Percentiles rank a stretch among this genome's conserved stretches.
Evolutionary conservation across 495 filamentous ascomycete genomes (phyloP).

Genomic region (Entonaema liquescens): DNA sequence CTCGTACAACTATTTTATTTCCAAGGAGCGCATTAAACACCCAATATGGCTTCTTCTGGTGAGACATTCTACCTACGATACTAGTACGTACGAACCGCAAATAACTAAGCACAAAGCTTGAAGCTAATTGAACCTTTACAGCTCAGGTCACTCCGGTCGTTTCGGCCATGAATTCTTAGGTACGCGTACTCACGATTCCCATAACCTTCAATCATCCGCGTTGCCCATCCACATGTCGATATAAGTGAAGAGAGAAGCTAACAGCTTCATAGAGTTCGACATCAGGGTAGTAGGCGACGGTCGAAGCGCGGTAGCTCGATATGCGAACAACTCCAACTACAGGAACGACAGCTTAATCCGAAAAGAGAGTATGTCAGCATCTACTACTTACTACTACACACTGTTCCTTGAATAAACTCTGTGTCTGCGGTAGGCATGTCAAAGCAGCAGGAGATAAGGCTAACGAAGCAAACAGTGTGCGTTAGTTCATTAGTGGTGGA

Average conservation of each 20-base stretch:
- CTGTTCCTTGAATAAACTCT: neutral
- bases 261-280: slow-evolving; percentile 81
- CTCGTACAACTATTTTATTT: neutral
- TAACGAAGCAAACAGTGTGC: slow-evolving; percentile 72
- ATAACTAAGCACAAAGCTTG: neutral
- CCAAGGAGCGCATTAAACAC: slow-evolving; percentile 2
- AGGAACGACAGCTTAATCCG: slow-evolving; percentile 98
- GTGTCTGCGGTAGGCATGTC: neutral
- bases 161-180: slow-evolving; percentile 99
- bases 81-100: slow-evolving; percentile 70
- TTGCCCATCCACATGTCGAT: neutral
- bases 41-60: slow-evolving; percentile 40
- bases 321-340: slow-evolving; percentile 99
- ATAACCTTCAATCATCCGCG: neutral
- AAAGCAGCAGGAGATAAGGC: neutral
- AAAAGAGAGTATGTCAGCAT: slow-evolving; percentile 86
- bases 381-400: neutral
- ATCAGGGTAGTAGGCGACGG: slow-evolving; percentile 93
- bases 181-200: slow-evolving; percentile 48
- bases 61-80: slow-evolving; percentile 97
- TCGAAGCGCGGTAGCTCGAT: slow-evolving; percentile 92
- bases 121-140: slow-evolving; percentile 52
- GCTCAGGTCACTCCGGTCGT: slow-evolving; percentile 96
- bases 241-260: slow-evolving; percentile 22
- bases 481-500: slow-evolving; percentile 91